These are phyloP conservation scores for Geotrichum cucujoidarum DNA, from an alignment of 1,139 yeast genomes.

Conservation along the genomic window DNA sequence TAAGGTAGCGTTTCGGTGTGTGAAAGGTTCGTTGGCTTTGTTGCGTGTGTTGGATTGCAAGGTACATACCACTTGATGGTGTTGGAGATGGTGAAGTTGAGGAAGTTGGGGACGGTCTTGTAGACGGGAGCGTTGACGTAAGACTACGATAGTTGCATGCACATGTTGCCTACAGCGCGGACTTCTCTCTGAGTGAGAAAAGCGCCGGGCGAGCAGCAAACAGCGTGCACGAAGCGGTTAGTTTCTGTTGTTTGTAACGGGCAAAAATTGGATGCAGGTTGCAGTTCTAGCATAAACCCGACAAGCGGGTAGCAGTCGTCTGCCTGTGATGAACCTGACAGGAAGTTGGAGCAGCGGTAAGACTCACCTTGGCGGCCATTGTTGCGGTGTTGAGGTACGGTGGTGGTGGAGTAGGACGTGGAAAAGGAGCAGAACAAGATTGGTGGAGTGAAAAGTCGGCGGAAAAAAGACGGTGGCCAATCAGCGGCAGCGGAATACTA, in stretches of 20 bases:
- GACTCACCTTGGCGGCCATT: slow-evolving; percentile 15
- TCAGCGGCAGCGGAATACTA: neutral
- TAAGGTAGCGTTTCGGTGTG: neutral
- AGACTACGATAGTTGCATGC: neutral
- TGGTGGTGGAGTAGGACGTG: neutral
- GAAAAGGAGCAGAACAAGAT: neutral
- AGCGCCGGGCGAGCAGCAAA: neutral
- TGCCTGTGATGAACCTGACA: neutral
- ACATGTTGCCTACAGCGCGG: neutral
- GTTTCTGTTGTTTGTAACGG: no score
- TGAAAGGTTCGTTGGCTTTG: no score
- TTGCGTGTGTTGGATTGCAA: neutral
- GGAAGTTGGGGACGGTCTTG: slow-evolving; percentile 23
- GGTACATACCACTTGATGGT: slow-evolving; percentile 20
- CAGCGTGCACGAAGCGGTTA: no score
- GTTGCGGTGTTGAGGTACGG: neutral
- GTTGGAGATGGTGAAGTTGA: slow-evolving; percentile 22
- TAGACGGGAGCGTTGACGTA: slow-evolving; percentile 20
- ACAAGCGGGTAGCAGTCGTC: neutral
- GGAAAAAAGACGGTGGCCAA: neutral
- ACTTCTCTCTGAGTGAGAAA: neutral
- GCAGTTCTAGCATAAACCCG: no score
- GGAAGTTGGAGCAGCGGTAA: neutral
- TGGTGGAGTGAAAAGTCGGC: neutral
- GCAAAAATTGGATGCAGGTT: no score